Percentiles rank a stretch among this genome's conserved stretches.
These are phyloP conservation scores for Colletotrichum lini DNA, from an alignment of 2,329 filamentous ascomycete genomes.

Conservation along the genomic window DNA sequence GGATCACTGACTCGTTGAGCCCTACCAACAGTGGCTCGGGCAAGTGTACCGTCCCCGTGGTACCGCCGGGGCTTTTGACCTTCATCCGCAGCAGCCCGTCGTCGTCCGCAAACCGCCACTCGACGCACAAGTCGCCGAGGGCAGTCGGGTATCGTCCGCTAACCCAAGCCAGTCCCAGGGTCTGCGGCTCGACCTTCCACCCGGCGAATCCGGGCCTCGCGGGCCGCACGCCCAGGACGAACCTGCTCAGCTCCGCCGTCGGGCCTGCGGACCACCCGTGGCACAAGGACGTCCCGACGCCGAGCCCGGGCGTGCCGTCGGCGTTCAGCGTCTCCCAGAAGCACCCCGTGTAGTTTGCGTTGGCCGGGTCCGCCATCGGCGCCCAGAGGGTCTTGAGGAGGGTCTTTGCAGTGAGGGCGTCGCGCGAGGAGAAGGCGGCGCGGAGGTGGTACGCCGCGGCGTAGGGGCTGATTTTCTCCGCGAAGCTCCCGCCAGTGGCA, in stretches of 20 bases:
- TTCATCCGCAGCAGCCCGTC: conserved; percentile 26
- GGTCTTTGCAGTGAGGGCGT: conserved; percentile 26
- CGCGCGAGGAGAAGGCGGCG: conserved; percentile 45
- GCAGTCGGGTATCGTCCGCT: conserved; percentile 22
- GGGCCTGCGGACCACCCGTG: conserved; percentile 53
- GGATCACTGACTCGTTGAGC: not conserved
- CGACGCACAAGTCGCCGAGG: conserved; percentile 5
- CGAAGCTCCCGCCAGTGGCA: conserved; percentile 40
- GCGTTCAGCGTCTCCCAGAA: conserved; percentile 51
- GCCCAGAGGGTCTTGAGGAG: conserved; percentile 46
- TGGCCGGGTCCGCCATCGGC: conserved; percentile 47
- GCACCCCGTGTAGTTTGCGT: conserved; percentile 48
- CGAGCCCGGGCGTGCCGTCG: conserved; percentile 47
- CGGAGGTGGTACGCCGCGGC: conserved; percentile 51
- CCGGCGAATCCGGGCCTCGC: conserved; percentile 44
- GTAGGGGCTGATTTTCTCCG: conserved; percentile 47
- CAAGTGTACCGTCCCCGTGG: not conserved
- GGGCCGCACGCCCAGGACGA: conserved; percentile 48
- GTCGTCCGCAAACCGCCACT: conserved; percentile 29
- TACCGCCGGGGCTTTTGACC: conserved; percentile 22
- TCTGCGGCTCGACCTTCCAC: conserved; percentile 44
- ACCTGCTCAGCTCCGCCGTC: conserved; percentile 50
- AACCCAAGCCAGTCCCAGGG: conserved; percentile 44
- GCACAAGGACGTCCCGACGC: conserved; percentile 49
- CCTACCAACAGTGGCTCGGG: conserved; percentile 9